Percentiles rank a stretch among this genome's conserved stretches.
Conservation (phyloP, 2,329 filamentous ascomycete genomes). For the Penicillium sclerotigenum region DNA sequence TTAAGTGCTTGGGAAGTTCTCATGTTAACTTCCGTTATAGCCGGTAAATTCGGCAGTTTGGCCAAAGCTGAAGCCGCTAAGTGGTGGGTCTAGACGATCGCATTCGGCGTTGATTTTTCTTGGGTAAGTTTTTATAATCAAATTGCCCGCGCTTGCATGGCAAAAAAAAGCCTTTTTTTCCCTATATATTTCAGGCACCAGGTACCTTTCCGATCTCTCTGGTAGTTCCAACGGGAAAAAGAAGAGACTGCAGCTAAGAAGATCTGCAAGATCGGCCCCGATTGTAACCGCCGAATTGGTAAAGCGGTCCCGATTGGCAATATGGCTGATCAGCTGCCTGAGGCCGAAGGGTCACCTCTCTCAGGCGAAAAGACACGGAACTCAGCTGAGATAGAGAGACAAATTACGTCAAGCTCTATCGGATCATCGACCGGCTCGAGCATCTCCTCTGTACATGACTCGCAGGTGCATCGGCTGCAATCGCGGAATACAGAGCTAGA, state of each 20-base stretch:
- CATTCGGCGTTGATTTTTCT: neutral
- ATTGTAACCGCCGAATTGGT: neutral
- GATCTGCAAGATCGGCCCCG: slow-evolving; percentile 2
- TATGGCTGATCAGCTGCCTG: neutral
- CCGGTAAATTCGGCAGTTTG: slow-evolving; percentile 3
- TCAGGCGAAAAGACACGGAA: slow-evolving; percentile 1
- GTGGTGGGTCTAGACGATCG: slow-evolving; percentile 8
- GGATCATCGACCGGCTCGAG: slow-evolving; percentile 23
- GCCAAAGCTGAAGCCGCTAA: neutral
- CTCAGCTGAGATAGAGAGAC: slow-evolving; percentile 15
- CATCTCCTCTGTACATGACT: slow-evolving; percentile 28
- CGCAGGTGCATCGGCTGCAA: slow-evolving; percentile 26
- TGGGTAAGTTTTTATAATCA: neutral
- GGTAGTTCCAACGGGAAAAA: neutral
- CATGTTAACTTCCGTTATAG: neutral
- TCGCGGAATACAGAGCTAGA: slow-evolving; percentile 33
- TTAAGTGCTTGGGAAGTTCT: neutral
- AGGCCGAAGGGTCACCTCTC: neutral
- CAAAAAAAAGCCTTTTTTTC: neutral
- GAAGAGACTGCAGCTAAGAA: slow-evolving; percentile 1
- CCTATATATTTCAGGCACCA: neutral
- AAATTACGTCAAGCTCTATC: slow-evolving; percentile 9
- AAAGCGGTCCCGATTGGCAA: slow-evolving; percentile 5
- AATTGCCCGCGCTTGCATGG: neutral
- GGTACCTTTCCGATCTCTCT: neutral